Base-by-base conservation (phyloP, 306 rosid species). In the Myrica gale region DNA sequence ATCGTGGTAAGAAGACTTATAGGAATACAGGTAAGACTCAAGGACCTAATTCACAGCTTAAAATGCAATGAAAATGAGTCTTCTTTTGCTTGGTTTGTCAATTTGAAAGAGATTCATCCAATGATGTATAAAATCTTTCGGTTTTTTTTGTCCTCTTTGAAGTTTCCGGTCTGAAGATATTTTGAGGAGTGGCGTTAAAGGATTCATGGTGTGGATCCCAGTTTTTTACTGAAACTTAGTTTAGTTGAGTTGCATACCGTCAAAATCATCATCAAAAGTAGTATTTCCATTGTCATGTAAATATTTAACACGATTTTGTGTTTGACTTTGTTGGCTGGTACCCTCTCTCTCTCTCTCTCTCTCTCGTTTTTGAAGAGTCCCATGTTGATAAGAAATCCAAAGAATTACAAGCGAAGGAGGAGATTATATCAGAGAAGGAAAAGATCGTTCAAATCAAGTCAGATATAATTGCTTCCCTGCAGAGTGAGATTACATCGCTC, bases 401-500 rank as follows among this genome's bases (percentile, higher is more conserved):
- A 58, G 89, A 90, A 71, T 72, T 87, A 87, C 84, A 86, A 79
- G 81, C 78, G 80, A 92, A 87, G 89, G 90, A 88, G 69, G 88
- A 58, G 55, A 0, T 81, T 60, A 81, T 96, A 78, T 86, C 82
- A 52, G 85, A 83, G 76, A 90, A 89, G 87, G 93, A 87, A 69
- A 88, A 85, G 42, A 41, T 68, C 63, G 80, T 96, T 47, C 68
- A 77, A 68, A 89, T 86, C 46, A 86, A 85, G 67, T 81, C 80
- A 37, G 82, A 80, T 39, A 65, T 81, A 73, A 87, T 96, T 68
- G 79, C 81, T 21, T 84, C 85, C 51, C 66, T 96, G 82, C 86
- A 88, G 83, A 87, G 73, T 61, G 96, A 92, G 84, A 76, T 92
- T 52, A 85, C 57, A 52, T 86, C 93, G 78, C 93, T 92, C 57